Conservation (phyloP, 2,329 filamentous ascomycete genomes). For the Bipolaris sorokiniana region DNA sequence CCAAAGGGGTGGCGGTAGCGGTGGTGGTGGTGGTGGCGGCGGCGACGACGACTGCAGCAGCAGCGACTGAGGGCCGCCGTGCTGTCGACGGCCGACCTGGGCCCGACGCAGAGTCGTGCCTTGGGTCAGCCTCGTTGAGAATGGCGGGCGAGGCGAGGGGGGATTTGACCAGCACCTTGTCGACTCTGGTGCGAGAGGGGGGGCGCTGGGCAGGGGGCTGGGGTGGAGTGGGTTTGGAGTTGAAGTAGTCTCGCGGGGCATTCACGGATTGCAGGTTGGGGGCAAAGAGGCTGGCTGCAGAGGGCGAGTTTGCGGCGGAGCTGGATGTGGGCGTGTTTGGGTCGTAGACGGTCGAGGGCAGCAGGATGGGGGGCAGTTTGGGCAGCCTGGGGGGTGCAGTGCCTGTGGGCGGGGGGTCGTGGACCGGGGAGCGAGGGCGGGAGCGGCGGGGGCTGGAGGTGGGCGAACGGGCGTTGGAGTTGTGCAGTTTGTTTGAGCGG, state of each 20-base stretch:
- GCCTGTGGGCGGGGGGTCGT: slow-evolving; percentile 38
- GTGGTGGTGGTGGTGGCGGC: background rate
- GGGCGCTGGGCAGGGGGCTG: slow-evolving; percentile 28
- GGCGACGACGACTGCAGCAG: background rate
- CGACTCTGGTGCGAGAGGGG: slow-evolving; percentile 39
- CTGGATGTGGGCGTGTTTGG: slow-evolving; percentile 43
- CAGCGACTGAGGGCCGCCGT: slow-evolving; percentile 26
- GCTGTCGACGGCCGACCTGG: slow-evolving; percentile 31
- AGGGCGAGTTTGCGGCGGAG: slow-evolving; percentile 39
- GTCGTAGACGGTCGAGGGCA: slow-evolving; percentile 48
- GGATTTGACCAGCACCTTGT: slow-evolving; percentile 39
- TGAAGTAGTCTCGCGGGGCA: slow-evolving; percentile 50
- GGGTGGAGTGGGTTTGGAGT: slow-evolving; percentile 33
- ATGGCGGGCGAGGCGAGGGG: slow-evolving; percentile 47
- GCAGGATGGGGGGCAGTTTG: slow-evolving; percentile 36
- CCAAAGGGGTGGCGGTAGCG: slow-evolving; percentile 20
- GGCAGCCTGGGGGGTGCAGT: slow-evolving; percentile 44
- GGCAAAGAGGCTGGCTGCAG: slow-evolving; percentile 45
- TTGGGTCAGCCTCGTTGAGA: slow-evolving; percentile 42
- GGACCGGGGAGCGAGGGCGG: slow-evolving; percentile 40
- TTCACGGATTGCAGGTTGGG: slow-evolving; percentile 33
- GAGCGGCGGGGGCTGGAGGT: slow-evolving; percentile 45
- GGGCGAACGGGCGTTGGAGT: slow-evolving; percentile 40
- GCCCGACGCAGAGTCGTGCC: slow-evolving; percentile 31
- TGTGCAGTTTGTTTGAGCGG: slow-evolving; percentile 30